A percentile compares a stretch with the other conserved stretches of the same genome.
These are phyloP conservation scores for Mycosphaerella sp. DNA, from an alignment of 2,329 filamentous ascomycete species.

Conservation along the genomic window DNA sequence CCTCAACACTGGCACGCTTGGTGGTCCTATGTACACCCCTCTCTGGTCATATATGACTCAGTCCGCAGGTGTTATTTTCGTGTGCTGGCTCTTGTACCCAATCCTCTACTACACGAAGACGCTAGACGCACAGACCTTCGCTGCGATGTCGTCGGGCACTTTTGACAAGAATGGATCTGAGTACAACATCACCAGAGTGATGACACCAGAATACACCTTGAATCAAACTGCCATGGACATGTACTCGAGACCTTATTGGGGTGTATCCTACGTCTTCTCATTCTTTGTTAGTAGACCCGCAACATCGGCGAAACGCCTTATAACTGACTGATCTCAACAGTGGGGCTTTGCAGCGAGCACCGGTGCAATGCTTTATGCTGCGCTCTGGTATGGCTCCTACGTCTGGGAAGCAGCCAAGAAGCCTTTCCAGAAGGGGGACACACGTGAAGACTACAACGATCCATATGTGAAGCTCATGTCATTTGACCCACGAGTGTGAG, in stretches of 20 bases:
- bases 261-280: slow-evolving; percentile 26
- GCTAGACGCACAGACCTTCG: slow-evolving; percentile 69
- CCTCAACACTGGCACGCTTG: slow-evolving; percentile 5
- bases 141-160: slow-evolving; percentile 51
- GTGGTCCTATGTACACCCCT: slow-evolving; percentile 13
- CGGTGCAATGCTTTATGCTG: slow-evolving; percentile 30
- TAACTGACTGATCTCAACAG: slow-evolving; percentile 17
- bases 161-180: slow-evolving; percentile 78
- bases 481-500: slow-evolving; percentile 20
- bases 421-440: slow-evolving; percentile 17
- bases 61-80: slow-evolving; percentile 48
- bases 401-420: slow-evolving; percentile 15
- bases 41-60: slow-evolving; percentile 46
- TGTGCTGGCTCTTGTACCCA: slow-evolving; percentile 46
- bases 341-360: slow-evolving; percentile 35
- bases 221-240: slow-evolving; percentile 20
- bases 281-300: neutral
- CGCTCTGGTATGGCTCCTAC: slow-evolving; percentile 30
- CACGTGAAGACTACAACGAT: slow-evolving; percentile 27
- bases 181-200: slow-evolving; percentile 73
- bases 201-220: slow-evolving; percentile 58
- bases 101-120: slow-evolving; percentile 75
- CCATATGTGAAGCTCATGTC: slow-evolving; percentile 33
- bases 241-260: slow-evolving; percentile 25
- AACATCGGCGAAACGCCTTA: neutral